Percentiles rank a stretch among this genome's conserved stretches.
These are phyloP conservation scores for Plasmodium blacklocki DNA, from an alignment of 169 alveolate species.

Conservation along the genomic window DNA sequence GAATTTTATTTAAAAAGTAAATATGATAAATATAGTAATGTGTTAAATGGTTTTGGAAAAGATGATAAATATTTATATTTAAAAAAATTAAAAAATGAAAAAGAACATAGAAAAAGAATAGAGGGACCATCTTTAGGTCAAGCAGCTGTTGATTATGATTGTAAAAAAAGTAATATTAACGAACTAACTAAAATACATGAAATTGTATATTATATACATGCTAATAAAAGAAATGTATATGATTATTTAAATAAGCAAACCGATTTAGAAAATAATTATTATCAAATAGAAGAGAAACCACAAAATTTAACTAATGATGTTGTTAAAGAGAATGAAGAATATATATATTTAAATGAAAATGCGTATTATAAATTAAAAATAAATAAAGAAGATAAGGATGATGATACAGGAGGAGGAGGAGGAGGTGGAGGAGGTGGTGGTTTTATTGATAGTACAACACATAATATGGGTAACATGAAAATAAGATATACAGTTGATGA, in stretches of 20 bases:
- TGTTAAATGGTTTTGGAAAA: slow-evolving; percentile 58
- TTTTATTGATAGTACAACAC: slow-evolving; percentile 2
- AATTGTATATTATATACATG: slow-evolving; percentile 71
- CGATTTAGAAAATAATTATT: slow-evolving; percentile 67
- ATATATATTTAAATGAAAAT: slow-evolving; percentile 54
- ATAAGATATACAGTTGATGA: slow-evolving; percentile 48
- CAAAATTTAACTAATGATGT: slow-evolving; percentile 12
- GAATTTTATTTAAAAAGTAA: slow-evolving; percentile 62
- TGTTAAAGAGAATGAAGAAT: slow-evolving; percentile 60
- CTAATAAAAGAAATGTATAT: slow-evolving; percentile 65
- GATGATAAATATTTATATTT: slow-evolving; percentile 51
- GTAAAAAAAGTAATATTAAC: slow-evolving; percentile 44
- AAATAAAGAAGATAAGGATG: slow-evolving; percentile 65
- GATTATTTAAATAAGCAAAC: slow-evolving; percentile 71
- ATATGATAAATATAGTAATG: slow-evolving; percentile 51
- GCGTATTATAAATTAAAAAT: slow-evolving; percentile 74
- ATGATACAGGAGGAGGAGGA: slow-evolving; percentile 1
- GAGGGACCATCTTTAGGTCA: no score
- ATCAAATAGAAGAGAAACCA: slow-evolving; percentile 75
- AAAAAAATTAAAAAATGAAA: slow-evolving; percentile 62
- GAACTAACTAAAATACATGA: slow-evolving; percentile 58
- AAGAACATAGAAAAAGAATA: slow-evolving; percentile 32
- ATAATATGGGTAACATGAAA: slow-evolving; percentile 20
- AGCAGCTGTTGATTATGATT: neutral
- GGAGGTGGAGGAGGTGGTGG: slow-evolving; percentile 15